A percentile compares a stretch with the other conserved stretches of the same genome.
These are phyloP conservation scores for Nemophila menziesii DNA, from an alignment of 257 asterid species.

Conservation along the genomic window DNA sequence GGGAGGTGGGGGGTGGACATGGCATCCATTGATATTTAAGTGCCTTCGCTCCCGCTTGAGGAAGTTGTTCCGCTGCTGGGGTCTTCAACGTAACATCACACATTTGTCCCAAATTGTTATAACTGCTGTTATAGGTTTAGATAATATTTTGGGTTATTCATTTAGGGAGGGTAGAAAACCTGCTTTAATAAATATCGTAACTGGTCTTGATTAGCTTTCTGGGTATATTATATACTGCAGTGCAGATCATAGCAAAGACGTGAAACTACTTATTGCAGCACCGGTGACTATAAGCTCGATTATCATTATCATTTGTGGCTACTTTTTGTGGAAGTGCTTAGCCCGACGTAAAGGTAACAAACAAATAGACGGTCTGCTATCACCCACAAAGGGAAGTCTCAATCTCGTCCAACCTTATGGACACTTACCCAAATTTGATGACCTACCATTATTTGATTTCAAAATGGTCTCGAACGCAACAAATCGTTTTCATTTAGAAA, in stretches of 20 bases:
- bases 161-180: too few relatives aligned
- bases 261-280: conserved; percentile 23
- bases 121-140: too few relatives aligned
- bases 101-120: too few relatives aligned
- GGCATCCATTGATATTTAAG: too few relatives aligned
- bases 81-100: too few relatives aligned
- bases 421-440: conserved; percentile 7
- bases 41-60: background rate
- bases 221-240: background rate
- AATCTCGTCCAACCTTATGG: background rate
- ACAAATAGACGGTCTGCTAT: background rate
- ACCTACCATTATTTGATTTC: conserved; percentile 42
- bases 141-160: too few relatives aligned
- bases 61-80: too few relatives aligned
- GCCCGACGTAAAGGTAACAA: conserved; percentile 27
- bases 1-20: too few relatives aligned
- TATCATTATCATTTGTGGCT: conserved; percentile 12
- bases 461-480: conserved; percentile 47
- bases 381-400: background rate
- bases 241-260: conserved; percentile 23
- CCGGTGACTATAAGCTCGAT: conserved; percentile 23
- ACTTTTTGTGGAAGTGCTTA: conserved; percentile 22
- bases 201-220: background rate
- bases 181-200: background rate
- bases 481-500: conserved; percentile 35